These are phyloP conservation scores for Backusella psychrophila DNA, from an alignment of 192 early-diverging fungal species.

Conservation along the genomic window DNA sequence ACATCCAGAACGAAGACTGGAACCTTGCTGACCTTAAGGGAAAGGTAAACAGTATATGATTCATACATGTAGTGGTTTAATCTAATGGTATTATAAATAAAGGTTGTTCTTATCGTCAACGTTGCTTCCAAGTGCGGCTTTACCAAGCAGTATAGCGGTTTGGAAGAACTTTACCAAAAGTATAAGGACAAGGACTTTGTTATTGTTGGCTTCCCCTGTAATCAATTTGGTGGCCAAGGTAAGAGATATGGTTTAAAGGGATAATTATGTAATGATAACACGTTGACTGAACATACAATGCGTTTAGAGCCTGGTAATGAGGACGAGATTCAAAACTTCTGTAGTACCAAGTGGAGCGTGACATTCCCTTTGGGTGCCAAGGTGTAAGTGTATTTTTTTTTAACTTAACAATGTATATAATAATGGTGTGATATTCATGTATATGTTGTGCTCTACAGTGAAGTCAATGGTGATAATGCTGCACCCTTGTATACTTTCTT, in stretches of 20 bases:
- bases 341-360: conserved; percentile 73
- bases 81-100: neutral
- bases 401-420: neutral
- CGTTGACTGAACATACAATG: neutral
- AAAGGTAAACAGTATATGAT: conserved; percentile 14
- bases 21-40: conserved; percentile 22
- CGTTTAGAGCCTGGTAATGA: conserved; percentile 44
- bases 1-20: conserved; percentile 29
- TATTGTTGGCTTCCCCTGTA: conserved; percentile 88
- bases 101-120: conserved; percentile 74
- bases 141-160: conserved; percentile 73
- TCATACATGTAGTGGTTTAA: too few relatives aligned
- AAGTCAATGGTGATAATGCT: conserved; percentile 75
- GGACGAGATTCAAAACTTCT: conserved; percentile 53
- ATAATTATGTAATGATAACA: neutral
- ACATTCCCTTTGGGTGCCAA: conserved; percentile 87
- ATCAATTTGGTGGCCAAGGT: conserved; percentile 79
- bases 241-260: conserved; percentile 7
- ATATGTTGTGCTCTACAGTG: conserved; percentile 19
- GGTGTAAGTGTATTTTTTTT: conserved; percentile 35
- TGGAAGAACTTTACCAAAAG: conserved; percentile 66
- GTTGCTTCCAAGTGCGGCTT: conserved; percentile 90
- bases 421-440: neutral
- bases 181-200: conserved; percentile 67
- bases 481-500: conserved; percentile 59